Evolutionary conservation across 2,329 filamentous ascomycete genomes (phyloP), one percentile per base, ranked within the genome.

Genomic region (Acephala macrosclerotiorum): DNA sequence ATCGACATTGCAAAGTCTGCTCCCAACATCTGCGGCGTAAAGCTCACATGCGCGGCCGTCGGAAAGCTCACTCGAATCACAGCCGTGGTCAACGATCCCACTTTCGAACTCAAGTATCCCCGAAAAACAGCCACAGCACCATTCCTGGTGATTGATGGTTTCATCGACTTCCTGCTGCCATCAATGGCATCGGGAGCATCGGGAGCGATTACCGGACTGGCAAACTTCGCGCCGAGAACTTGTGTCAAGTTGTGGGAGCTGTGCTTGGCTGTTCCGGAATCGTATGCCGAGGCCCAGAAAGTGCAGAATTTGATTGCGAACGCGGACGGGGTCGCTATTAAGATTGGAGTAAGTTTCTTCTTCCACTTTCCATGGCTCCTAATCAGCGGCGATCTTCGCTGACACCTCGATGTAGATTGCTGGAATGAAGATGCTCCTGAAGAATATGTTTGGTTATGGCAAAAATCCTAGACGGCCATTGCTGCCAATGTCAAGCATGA

Each of bases 81-180:
- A 51, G 47, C 47, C 9, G 47, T 51, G 4, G 25, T 51, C 47
- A 22, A 29, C 11, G 47, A 51, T 7, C 20, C 20, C 18, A n/a
- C 18, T 14, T 51, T 29, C 47, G 18, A 42, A 42, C 12, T 42
- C 12, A n/a, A 56, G 16, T 56, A 56, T 25, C 38, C 38, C 5
- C 38, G 38, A 42, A 42, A 42, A 42, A n/a, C 18, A 40, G 40
- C 56, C 9, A 25, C 35, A 58, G 58, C 63, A 1, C 61, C 66
- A 16, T 75, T 74, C 49, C 38, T 64, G 49, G 67, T 70, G 12
- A 71, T 75, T 53, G 73, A 69, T 55, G 74, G 74, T 12, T 74
- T 74, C 65, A 74, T 74, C 26, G 74, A 75, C 59, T 70, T 75
- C 55, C 59, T 75, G 22, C 60, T 74, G n/a, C 74, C 74, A 3